Percentiles rank a stretch among this genome's conserved stretches.
Conservation (phyloP, 75 land plant genomes). For the Picea glauca region DNA sequence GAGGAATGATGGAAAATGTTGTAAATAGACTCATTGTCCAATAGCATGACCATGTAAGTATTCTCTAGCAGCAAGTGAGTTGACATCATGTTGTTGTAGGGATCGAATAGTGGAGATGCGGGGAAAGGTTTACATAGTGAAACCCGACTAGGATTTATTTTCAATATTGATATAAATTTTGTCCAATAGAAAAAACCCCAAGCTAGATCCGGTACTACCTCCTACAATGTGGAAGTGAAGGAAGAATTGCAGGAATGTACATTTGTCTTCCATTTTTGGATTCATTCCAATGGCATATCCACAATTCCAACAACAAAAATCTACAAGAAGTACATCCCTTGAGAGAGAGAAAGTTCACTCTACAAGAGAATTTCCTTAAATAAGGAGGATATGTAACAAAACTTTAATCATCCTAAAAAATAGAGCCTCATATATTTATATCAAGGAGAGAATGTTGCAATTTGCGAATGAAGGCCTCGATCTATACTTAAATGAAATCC, state of each 20-base stretch:
- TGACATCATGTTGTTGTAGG: constrained; percentile 38
- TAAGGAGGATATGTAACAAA: too few relatives aligned
- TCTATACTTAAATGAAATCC: too few relatives aligned
- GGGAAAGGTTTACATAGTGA: constrained; percentile 69
- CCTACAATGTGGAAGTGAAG: constrained; percentile 38
- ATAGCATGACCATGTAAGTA: constrained; percentile 46
- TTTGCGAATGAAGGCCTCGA: too few relatives aligned
- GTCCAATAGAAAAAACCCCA: constrained; percentile 62
- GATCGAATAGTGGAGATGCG: constrained; percentile 50
- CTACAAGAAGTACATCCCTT: too few relatives aligned
- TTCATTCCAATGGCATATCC: constrained; percentile 36
- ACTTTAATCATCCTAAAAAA: too few relatives aligned
- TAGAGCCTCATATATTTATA: too few relatives aligned
- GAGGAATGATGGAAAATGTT: constrained; percentile 46
- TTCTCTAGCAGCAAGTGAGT: constrained; percentile 60
- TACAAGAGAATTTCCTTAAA: too few relatives aligned
- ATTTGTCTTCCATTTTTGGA: constrained; percentile 34
- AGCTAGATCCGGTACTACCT: constrained; percentile 46
- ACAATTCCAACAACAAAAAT: constrained; percentile 28
- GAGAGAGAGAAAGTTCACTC: too few relatives aligned
- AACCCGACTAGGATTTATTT: constrained; percentile 42
- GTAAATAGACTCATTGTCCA: constrained; percentile 46
- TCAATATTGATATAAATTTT: constrained; percentile 54
- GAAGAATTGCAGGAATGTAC: constrained; percentile 59
- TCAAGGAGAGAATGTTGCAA: too few relatives aligned